phyloP scores from a whole-genome alignment of 495 filamentous ascomycete species.

The Neurospora hispaniola region DNA sequence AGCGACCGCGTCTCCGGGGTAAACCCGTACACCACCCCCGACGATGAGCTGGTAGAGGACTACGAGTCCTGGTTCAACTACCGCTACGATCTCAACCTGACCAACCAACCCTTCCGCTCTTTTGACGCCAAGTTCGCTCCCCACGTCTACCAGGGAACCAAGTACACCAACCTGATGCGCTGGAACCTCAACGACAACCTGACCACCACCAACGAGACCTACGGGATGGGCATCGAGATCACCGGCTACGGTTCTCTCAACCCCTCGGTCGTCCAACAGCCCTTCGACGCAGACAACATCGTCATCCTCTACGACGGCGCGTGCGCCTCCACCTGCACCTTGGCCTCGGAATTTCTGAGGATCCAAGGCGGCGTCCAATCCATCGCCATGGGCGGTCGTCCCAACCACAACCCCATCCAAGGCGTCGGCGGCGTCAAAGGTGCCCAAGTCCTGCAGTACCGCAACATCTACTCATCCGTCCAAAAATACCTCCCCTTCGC shows the following conservation, averaged over 20 bases:
- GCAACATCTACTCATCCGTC: constrained; percentile 2
- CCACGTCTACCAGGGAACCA: constrained; percentile 18
- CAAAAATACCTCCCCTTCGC: background rate
- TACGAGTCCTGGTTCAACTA: constrained; percentile 27
- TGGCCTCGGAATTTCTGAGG: constrained; percentile 47
- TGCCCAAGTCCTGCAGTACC: constrained; percentile 13
- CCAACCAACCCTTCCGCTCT: constrained; percentile 22
- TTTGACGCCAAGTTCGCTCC: constrained; percentile 29
- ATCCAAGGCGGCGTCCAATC: constrained; percentile 43
- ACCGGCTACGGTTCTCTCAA: constrained; percentile 29
- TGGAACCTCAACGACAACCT: constrained; percentile 30
- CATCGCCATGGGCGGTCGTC: constrained; percentile 47
- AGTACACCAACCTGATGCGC: constrained; percentile 27
- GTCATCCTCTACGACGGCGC: constrained; percentile 37
- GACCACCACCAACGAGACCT: constrained; percentile 28
- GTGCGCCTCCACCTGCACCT: constrained; percentile 50
- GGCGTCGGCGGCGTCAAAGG: constrained; percentile 52
- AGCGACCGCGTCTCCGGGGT: constrained; percentile 20
- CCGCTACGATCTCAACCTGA: constrained; percentile 28
- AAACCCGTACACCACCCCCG: constrained; percentile 17
- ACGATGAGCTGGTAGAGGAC: constrained; percentile 14
- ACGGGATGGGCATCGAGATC: constrained; percentile 29
- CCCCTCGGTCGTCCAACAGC: constrained; percentile 28
- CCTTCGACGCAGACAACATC: constrained; percentile 22
- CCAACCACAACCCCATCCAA: constrained; percentile 40